A percentile compares a stretch with the other conserved stretches of the same genome.
These are phyloP conservation scores for Tanacetum coccineum DNA, from an alignment of 129 eudicot genomes.

Conservation along the genomic window DNA sequence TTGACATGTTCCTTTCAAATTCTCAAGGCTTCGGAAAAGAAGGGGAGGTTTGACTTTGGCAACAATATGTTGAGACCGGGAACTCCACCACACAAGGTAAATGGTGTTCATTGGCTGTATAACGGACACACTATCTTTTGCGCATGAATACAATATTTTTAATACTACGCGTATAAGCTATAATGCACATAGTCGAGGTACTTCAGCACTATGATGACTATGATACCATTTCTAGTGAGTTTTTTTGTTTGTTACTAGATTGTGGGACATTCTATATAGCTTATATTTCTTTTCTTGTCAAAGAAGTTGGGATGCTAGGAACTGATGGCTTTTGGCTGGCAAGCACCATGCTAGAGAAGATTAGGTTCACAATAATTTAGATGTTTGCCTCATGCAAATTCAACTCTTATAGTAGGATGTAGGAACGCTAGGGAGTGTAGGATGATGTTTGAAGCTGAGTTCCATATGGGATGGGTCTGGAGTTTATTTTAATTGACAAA, in stretches of 20 bases:
- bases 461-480: no score
- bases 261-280: background rate
- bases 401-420: no score
- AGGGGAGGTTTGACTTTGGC: conserved; percentile 60
- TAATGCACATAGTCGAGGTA: conserved; percentile 1
- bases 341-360: no score
- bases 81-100: conserved; percentile 67
- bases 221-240: background rate
- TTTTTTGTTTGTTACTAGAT: background rate
- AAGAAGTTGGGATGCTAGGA: background rate
- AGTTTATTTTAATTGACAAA: no score
- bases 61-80: conserved; percentile 61
- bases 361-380: no score
- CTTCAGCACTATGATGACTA: background rate
- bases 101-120: background rate
- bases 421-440: no score
- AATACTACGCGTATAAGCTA: background rate
- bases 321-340: background rate
- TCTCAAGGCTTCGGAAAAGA: conserved; percentile 56
- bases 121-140: background rate
- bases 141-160: background rate
- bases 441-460: no score
- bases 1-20: conserved; percentile 64
- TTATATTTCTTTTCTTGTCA: background rate
- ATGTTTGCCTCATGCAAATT: no score